Conservation (phyloP, 78 protist species). For the Dictyostelium capitatum region DNA sequence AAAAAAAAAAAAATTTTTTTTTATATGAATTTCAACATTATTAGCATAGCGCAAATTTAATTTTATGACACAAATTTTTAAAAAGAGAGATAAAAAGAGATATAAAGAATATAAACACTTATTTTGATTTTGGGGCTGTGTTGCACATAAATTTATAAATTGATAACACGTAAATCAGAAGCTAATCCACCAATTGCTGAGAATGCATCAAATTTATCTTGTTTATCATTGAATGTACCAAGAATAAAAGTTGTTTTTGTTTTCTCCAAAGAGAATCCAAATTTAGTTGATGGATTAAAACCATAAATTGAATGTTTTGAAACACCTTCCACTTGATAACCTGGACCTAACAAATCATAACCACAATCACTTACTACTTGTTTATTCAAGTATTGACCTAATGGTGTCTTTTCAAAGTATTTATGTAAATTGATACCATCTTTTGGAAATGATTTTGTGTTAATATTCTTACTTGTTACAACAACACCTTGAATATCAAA, state of each 20-base stretch:
- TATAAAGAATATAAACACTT: not conserved
- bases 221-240: not conserved
- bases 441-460: not conserved
- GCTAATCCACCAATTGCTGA: not conserved
- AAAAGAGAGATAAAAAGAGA: not conserved
- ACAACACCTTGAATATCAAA: not conserved
- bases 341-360: not conserved
- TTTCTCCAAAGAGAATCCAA: constrained; percentile 7
- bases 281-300: not conserved
- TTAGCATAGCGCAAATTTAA: no score
- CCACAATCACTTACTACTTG: not conserved
- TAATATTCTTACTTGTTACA: not conserved
- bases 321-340: not conserved
- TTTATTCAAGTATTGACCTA: constrained; percentile 5
- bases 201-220: constrained; percentile 10
- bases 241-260: not conserved
- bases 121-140: not conserved
- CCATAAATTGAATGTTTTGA: not conserved
- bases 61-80: no score
- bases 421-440: not conserved
- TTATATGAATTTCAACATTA: no score
- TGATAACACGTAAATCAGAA: not conserved
- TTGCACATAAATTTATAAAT: not conserved
- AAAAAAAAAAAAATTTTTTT: not conserved
- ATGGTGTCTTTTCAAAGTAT: constrained; percentile 4